These are phyloP conservation scores for Senna siamea DNA, from an alignment of 306 rosid species.

Conservation along the genomic window DNA sequence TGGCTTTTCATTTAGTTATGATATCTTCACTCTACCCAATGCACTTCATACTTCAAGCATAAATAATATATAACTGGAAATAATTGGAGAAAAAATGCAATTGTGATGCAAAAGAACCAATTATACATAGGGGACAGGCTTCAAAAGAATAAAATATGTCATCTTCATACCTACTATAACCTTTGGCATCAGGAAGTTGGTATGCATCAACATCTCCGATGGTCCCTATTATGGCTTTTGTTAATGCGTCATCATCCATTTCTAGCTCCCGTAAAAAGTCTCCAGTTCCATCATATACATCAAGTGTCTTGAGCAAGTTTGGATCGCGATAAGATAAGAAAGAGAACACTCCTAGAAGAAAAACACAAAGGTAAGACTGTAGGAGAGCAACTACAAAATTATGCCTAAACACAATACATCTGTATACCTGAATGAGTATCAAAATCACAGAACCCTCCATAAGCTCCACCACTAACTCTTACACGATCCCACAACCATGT, in stretches of 20 bases:
- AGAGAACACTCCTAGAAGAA: slow-evolving; percentile 80
- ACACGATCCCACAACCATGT: slow-evolving; percentile 99
- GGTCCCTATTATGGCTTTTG: slow-evolving; percentile 95
- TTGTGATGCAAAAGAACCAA: background rate
- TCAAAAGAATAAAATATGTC: slow-evolving; percentile 7
- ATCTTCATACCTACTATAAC: slow-evolving; percentile 82
- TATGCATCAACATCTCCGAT: slow-evolving; percentile 95
- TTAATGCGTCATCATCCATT: slow-evolving; percentile 75
- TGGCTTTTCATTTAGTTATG: background rate
- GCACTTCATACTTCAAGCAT: background rate
- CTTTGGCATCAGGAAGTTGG: slow-evolving; percentile 99
- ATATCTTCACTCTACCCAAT: background rate
- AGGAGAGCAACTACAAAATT: slow-evolving; percentile 22
- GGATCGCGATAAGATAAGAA: slow-evolving; percentile 98
- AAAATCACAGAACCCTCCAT: slow-evolving; percentile 96
- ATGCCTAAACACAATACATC: slow-evolving; percentile 6
- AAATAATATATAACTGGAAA: background rate
- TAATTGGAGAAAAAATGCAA: background rate
- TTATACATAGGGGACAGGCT: background rate
- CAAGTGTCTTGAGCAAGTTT: slow-evolving; percentile 90
- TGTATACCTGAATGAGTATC: slow-evolving; percentile 89
- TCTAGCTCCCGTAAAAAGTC: slow-evolving; percentile 78
- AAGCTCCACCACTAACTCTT: slow-evolving; percentile 98
- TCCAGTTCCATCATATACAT: slow-evolving; percentile 87
- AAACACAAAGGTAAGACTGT: slow-evolving; percentile 41